Evolutionary conservation across 1,284 basidiomycete species (phyloP).

Genomic region (Mycena sp.): DNA sequence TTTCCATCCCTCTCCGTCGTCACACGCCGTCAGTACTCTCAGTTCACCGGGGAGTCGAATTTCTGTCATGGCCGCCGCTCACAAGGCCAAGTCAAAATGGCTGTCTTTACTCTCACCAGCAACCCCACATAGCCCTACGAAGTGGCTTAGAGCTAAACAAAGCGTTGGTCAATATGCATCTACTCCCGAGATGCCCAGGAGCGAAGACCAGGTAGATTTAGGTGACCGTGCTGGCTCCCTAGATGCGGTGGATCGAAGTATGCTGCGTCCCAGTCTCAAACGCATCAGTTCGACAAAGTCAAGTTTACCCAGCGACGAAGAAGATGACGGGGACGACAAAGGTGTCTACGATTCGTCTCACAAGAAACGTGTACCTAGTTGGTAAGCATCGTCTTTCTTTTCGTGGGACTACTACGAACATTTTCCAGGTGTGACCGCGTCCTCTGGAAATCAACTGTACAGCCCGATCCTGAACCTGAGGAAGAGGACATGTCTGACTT

Average conservation of each 20-base stretch:
- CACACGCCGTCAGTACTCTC: conserved; percentile 37
- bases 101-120: conserved; percentile 56
- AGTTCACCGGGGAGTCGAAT: conserved; percentile 49
- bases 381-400: conserved; percentile 53
- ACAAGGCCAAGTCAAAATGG: conserved; percentile 70
- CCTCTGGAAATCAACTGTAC: conserved; percentile 77
- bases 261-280: conserved; percentile 52
- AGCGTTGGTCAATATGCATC: not conserved
- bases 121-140: conserved; percentile 43
- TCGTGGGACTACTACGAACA: conserved; percentile 2
- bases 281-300: conserved; percentile 50
- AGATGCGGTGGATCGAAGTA: conserved; percentile 38
- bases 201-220: not conserved
- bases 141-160: conserved; percentile 37
- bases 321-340: conserved; percentile 55
- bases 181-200: not conserved
- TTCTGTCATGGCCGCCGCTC: conserved; percentile 55
- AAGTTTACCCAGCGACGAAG: conserved; percentile 42
- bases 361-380: conserved; percentile 85
- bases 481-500: conserved; percentile 41
- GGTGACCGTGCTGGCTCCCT: conserved; percentile 9
- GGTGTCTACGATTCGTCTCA: conserved; percentile 82
- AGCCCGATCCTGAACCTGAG: conserved; percentile 54
- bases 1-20: conserved; percentile 42
- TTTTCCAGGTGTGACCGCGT: conserved; percentile 80